Evolutionary conservation across 192 early-diverging fungal species (phyloP).

Genomic region (Coemansia sp.): DNA sequence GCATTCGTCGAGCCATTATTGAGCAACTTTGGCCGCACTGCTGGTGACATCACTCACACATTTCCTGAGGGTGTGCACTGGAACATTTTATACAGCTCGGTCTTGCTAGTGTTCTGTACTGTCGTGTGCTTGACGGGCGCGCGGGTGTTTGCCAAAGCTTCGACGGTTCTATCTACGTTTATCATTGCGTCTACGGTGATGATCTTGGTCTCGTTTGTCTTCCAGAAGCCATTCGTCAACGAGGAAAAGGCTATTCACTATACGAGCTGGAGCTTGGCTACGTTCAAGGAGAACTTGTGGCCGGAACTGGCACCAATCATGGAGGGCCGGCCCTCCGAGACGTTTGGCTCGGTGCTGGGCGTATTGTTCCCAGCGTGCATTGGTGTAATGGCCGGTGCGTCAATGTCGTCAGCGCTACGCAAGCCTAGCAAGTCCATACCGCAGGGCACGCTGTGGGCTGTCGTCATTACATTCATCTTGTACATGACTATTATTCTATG

Average conservation of each 20-base stretch:
- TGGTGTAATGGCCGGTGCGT: constrained; percentile 71
- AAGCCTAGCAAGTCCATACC: constrained; percentile 72
- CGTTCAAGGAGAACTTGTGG: constrained; percentile 67
- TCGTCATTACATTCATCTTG: constrained; percentile 59
- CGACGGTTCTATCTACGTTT: constrained; percentile 59
- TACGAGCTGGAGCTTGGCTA: constrained; percentile 63
- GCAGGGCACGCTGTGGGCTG: constrained; percentile 66
- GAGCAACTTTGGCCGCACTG: constrained; percentile 61
- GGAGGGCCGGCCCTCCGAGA: constrained; percentile 55
- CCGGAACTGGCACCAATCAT: constrained; percentile 58
- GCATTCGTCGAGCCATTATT: constrained; percentile 70
- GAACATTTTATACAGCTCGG: constrained; percentile 61
- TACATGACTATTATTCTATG: constrained; percentile 60
- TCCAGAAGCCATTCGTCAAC: constrained; percentile 58
- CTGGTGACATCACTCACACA: constrained; percentile 55
- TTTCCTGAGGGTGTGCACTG: constrained; percentile 64
- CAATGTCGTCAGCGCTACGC: constrained; percentile 70
- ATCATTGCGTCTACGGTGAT: constrained; percentile 61
- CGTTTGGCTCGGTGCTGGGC: constrained; percentile 60
- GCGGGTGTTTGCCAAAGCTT: constrained; percentile 63
- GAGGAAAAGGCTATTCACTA: constrained; percentile 60
- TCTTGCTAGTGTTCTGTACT: constrained; percentile 60
- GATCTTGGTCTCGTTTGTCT: constrained; percentile 64
- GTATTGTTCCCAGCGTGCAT: constrained; percentile 73
- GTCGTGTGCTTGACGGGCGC: constrained; percentile 63